A percentile compares a stretch with the other conserved stretches of the same genome.
Evolutionary conservation across 495 filamentous ascomycete genomes (phyloP).

Genomic region (Talaromyces thailandensis): DNA sequence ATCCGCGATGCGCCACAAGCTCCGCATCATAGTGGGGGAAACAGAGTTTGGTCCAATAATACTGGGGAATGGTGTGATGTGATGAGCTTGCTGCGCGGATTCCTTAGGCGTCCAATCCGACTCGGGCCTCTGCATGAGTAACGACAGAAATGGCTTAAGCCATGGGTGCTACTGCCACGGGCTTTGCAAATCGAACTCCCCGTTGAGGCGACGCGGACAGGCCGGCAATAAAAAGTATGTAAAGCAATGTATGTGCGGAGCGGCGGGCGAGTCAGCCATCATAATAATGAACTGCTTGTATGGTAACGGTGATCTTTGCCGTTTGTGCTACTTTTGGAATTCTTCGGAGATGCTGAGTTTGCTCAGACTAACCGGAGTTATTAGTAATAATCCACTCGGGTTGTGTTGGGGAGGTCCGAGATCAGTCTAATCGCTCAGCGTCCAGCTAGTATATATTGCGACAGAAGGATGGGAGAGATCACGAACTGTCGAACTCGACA

Average conservation of each 20-base stretch:
- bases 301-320: neutral
- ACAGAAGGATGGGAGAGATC: neutral
- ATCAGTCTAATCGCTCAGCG: neutral
- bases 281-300: neutral
- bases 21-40: conserved; percentile 1
- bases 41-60: neutral
- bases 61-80: conserved; percentile 2
- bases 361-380: neutral
- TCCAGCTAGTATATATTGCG: neutral
- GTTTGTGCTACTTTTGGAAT: neutral
- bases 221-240: neutral
- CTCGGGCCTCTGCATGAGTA: neutral
- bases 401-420: neutral
- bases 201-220: neutral
- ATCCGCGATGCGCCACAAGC: conserved; percentile 1
- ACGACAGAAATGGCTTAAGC: conserved; percentile 1
- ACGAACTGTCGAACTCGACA: neutral
- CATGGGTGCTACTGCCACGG: neutral
- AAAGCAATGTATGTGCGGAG: neutral
- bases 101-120: neutral
- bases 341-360: too few species aligned
- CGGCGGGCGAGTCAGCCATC: neutral
- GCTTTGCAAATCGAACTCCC: neutral
- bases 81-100: conserved; percentile 4
- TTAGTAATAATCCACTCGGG: neutral